Evolutionary conservation across 257 asterid genomes (phyloP), one percentile per base, ranked within the genome.

Genomic region (Fraxinus americana): DNA sequence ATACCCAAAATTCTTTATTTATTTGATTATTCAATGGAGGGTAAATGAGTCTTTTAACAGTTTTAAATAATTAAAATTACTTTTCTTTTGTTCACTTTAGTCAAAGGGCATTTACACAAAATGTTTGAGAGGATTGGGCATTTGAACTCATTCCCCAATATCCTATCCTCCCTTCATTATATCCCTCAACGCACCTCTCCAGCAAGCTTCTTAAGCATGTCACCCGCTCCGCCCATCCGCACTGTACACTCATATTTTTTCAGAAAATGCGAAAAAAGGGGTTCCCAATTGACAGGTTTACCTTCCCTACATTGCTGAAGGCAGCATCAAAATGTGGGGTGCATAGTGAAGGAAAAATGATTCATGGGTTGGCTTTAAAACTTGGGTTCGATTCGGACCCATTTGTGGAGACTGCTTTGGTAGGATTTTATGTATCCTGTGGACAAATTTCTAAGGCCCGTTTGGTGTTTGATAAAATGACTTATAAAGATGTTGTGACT

Each of bases 381-480:
- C 78, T 84, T 29, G 97, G 97, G 59, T 88, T 76, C 72, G 85
- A 76, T 14, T 79, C 80, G 12, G 94, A 93, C 78, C 93, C 96
- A 8, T 90, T 84, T 76, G 96, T 93, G 80, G 88, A 91, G 74
- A 91, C 98, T 69, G 94, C 92, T 25, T 77, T 91, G 84, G 84
- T 89, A 27, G 88, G 97, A 13, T 78, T 91, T 90, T 91, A 90
- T 76, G 82, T n/a, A n/a, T n/a, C n/a, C n/a, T 80, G 93, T 78
- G 92, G 96, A 43, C 43, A 82, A 21, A 86, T 91, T 30, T 73
- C 73, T n/a, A 90, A 88, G 6, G 96, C 92, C 7, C 96, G 94
- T 2, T 65, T 81, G 36, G 74, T 93, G 93, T 91, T 89, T 65
- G 97, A 89, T 88, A 90, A 89, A 90, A 93, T 91, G 93, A 83